Conservation (phyloP, 2,329 filamentous ascomycete genomes). For the Exophiala viscosa region DNA sequence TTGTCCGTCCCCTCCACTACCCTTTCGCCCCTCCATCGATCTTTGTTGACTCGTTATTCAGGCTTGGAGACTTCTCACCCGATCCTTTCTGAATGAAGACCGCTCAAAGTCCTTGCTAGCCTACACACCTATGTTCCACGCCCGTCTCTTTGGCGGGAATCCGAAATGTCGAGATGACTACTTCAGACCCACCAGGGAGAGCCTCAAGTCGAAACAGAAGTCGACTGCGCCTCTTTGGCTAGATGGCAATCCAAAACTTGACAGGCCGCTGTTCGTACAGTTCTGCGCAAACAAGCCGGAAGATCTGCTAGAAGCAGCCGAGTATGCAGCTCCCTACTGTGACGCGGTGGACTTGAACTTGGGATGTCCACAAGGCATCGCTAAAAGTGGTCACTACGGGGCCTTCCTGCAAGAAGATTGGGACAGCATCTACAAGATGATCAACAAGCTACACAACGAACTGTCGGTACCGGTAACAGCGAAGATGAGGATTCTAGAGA, state of each 20-base stretch:
- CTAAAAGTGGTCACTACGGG: slow-evolving; percentile 83
- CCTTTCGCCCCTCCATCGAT: neutral
- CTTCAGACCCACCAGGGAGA: slow-evolving; percentile 66
- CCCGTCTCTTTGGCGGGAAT: slow-evolving; percentile 76
- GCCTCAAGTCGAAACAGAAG: slow-evolving; percentile 31
- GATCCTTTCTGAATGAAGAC: slow-evolving; percentile 75
- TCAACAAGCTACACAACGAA: slow-evolving; percentile 74
- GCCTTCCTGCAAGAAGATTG: slow-evolving; percentile 94
- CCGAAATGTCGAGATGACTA: slow-evolving; percentile 72
- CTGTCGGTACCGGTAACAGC: slow-evolving; percentile 84
- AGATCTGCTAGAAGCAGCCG: slow-evolving; percentile 60
- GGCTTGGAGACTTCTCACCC: slow-evolving; percentile 96
- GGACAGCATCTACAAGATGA: slow-evolving; percentile 73
- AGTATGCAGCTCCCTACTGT: slow-evolving; percentile 76
- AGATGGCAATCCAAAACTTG: slow-evolving; percentile 79
- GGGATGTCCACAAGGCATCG: slow-evolving; percentile 94
- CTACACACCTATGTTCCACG: slow-evolving; percentile 96
- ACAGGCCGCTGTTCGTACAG: slow-evolving; percentile 90
- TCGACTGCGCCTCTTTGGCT: slow-evolving; percentile 54
- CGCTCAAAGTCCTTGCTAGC: slow-evolving; percentile 67
- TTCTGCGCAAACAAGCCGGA: slow-evolving; percentile 66
- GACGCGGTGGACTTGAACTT: slow-evolving; percentile 90
- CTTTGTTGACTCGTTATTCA: slow-evolving; percentile 38
- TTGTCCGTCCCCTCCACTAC: slow-evolving; percentile 57
- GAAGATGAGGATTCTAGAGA: slow-evolving; percentile 88